phyloP scores from a whole-genome alignment of 225 moss, liverwort and hornwort species.

The Neckera pumila region DNA sequence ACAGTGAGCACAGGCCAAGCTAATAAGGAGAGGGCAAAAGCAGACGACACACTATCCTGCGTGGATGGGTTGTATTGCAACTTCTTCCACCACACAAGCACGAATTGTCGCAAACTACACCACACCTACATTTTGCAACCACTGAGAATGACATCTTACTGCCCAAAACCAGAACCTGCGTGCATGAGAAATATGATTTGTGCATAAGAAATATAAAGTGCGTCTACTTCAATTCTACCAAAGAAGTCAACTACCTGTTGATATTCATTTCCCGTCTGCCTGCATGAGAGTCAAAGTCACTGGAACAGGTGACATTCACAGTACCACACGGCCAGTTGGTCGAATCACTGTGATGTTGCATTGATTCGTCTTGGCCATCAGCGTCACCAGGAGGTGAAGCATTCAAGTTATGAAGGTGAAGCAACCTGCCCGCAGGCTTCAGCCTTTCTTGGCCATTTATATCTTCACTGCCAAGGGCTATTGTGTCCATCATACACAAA shows the following conservation, averaged over 20 bases:
- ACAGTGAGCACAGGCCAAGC: not conserved
- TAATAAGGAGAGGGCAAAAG: not conserved
- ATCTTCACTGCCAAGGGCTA: slow-evolving; percentile 55
- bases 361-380: slow-evolving; percentile 45
- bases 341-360: slow-evolving; percentile 41
- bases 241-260: slow-evolving; percentile 20
- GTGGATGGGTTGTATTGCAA: not conserved
- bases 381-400: slow-evolving; percentile 47
- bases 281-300: slow-evolving; percentile 64
- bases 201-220: not conserved
- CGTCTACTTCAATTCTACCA: not conserved
- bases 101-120: not conserved
- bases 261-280: slow-evolving; percentile 69
- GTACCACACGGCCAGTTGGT: slow-evolving; percentile 49
- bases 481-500: slow-evolving; percentile 61
- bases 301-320: slow-evolving; percentile 50
- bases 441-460: slow-evolving; percentile 17
- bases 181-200: not conserved
- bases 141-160: not conserved
- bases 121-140: not conserved
- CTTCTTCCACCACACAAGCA: not conserved
- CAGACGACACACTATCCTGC: not conserved
- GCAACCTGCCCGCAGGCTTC: slow-evolving; percentile 21
- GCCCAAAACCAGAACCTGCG: not conserved
- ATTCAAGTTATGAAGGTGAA: slow-evolving; percentile 12